Base-by-base conservation (phyloP, 148 eudicot species). In the Vaccinium myrtillus region DNA sequence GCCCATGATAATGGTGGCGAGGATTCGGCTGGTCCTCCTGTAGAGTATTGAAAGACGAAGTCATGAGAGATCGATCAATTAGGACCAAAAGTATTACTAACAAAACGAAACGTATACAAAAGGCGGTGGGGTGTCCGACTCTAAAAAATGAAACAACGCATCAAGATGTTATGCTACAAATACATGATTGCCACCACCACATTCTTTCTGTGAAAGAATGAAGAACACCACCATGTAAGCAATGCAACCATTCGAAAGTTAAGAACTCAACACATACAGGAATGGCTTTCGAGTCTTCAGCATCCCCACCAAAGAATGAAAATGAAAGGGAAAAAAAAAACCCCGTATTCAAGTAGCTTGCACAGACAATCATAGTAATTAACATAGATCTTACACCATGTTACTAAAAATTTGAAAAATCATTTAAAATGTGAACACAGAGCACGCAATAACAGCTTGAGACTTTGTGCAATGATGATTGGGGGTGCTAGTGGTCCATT, bases 1-100 rank as follows among this genome's bases (percentile, higher is more conserved):
- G 94, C 89, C 99, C 99, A 96, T 63, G 98, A 90, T 51, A 95
- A 86, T 6, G 95, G 94, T 21, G 93, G 89, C 80, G 86, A 58
- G 1, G 91, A 83, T 80, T 91, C 92, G 30, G 90, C 89, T 1
- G 91, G 91, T 79, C 91, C 93, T 12, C 99, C 97, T 94, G 85
- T 76, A 67, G 30, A 63, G 23, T 76, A 25, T 75, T 21, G 6
- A 36, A 78, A n/a, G 43, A 27, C 23, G 59, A 43, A 81, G 5
- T 27, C 39, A 69, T 9, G 15, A 69, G 43, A 67, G 14, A 27
- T 9, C 3, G 6, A 27, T 25, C 39, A 67, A 11, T 23, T 8
- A 23, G 67, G 67, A 21, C 1, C 7, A 21, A 21, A 61, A 43
- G 46, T 53, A 53, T 13, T 13, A 53, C 55, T 6, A 53, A 53